These are phyloP conservation scores for Fraxinus latifolia DNA, from an alignment of 305 asterid genomes.

Conservation along the genomic window DNA sequence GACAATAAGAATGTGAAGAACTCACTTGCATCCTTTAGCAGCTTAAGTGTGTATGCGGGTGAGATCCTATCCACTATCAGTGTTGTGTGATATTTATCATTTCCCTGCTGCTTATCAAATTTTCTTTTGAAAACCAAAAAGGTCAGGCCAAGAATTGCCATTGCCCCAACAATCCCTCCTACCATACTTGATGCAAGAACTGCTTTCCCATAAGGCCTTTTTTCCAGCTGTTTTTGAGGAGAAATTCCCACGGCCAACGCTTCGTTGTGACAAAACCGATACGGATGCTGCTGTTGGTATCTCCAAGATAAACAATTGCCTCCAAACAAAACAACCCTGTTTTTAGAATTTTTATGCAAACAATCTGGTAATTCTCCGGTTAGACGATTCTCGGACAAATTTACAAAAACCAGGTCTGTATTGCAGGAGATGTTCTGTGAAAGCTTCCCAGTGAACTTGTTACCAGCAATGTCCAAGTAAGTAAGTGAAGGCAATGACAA, in stretches of 20 bases:
- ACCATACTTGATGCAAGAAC: slow-evolving; percentile 64
- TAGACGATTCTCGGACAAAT: slow-evolving; percentile 57
- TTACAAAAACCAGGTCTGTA: slow-evolving; percentile 44
- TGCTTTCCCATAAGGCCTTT: slow-evolving; percentile 32
- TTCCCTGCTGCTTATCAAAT: slow-evolving; percentile 28
- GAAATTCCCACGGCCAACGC: slow-evolving; percentile 77
- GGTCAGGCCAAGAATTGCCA: slow-evolving; percentile 44
- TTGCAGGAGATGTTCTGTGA: slow-evolving; percentile 52
- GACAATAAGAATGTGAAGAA: background rate
- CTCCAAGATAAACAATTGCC: slow-evolving; percentile 62
- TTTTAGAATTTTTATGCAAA: slow-evolving; percentile 23
- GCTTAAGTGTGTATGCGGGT: slow-evolving; percentile 63
- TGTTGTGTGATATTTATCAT: slow-evolving; percentile 37
- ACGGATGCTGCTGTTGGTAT: slow-evolving; percentile 48
- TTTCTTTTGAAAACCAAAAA: slow-evolving; percentile 48
- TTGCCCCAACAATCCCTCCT: slow-evolving; percentile 60
- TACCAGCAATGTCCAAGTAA: slow-evolving; percentile 65
- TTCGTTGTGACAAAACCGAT: slow-evolving; percentile 59
- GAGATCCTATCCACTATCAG: slow-evolving; percentile 53
- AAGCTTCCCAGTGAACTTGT: slow-evolving; percentile 69
- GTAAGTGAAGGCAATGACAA: slow-evolving; percentile 56
- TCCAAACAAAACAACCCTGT: slow-evolving; percentile 36
- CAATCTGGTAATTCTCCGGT: slow-evolving; percentile 81
- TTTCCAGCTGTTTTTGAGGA: slow-evolving; percentile 33
- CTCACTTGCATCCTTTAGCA: slow-evolving; percentile 91